A percentile compares a stretch with the other conserved stretches of the same genome.
Evolutionary conservation across 1,284 basidiomycete species (phyloP).

Genomic region (Austroboletus niveus): DNA sequence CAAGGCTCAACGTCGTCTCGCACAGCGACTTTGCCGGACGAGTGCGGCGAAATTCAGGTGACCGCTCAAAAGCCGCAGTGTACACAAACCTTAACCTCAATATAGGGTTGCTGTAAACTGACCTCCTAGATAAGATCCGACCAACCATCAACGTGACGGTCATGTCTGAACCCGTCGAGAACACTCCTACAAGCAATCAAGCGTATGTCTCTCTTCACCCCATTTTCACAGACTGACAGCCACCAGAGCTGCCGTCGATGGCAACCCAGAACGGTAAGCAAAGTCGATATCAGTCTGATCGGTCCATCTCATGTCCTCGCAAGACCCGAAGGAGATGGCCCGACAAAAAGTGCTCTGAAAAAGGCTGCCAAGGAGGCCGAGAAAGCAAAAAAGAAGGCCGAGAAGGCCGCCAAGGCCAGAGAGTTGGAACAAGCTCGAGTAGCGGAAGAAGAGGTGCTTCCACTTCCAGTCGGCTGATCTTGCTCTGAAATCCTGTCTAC

Average conservation of each 20-base stretch:
- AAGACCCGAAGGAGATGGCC: constrained; percentile 42
- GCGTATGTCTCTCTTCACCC: constrained; percentile 7
- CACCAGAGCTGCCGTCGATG: constrained; percentile 14
- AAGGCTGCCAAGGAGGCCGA: constrained; percentile 91
- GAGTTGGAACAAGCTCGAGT: constrained; percentile 72
- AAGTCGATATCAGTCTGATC: background rate
- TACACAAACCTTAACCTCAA: constrained; percentile 16
- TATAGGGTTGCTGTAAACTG: constrained; percentile 1
- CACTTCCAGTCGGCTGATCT: constrained; percentile 2
- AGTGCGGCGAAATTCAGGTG: background rate
- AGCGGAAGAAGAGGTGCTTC: constrained; percentile 62
- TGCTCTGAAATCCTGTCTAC: constrained; percentile 8
- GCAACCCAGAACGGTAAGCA: constrained; percentile 12
- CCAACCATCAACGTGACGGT: constrained; percentile 9
- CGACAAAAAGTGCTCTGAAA: constrained; percentile 90
- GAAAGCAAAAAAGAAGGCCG: constrained; percentile 89
- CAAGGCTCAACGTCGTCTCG: background rate
- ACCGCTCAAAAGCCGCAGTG: background rate
- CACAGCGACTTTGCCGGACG: background rate
- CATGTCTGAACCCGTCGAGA: background rate
- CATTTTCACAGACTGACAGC: background rate
- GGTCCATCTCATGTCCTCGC: constrained; percentile 2
- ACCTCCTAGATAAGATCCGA: constrained; percentile 24
- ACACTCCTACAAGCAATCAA: constrained; percentile 1
- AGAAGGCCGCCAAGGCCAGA: constrained; percentile 71